phyloP scores from a whole-genome alignment of 495 filamentous ascomycete genomes.

The Ramalina intermedia region DNA sequence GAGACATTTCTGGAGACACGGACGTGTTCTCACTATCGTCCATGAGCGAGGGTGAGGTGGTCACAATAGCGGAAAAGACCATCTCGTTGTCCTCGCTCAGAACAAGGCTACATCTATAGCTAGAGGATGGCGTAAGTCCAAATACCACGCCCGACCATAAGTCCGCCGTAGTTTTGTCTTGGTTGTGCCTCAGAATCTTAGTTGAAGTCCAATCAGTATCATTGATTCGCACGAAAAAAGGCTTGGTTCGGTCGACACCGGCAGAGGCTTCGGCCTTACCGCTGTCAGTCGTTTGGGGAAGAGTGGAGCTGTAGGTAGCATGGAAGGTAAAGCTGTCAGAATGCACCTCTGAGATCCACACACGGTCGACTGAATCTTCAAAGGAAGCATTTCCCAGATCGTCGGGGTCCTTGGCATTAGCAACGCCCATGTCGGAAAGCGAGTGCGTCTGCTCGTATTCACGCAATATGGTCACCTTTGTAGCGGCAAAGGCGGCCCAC shows the following conservation, averaged over 20 bases:
- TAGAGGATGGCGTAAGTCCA: slow-evolving; percentile 71
- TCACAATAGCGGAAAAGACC: slow-evolving; percentile 64
- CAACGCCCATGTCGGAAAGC: slow-evolving; percentile 54
- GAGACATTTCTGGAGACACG: slow-evolving; percentile 29
- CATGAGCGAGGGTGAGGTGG: slow-evolving; percentile 57
- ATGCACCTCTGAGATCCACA: slow-evolving; percentile 80
- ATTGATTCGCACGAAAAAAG: slow-evolving; percentile 82
- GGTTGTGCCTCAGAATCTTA: slow-evolving; percentile 41
- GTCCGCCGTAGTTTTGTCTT: slow-evolving; percentile 31
- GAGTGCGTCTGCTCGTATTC: slow-evolving; percentile 81
- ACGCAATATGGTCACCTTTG: slow-evolving; percentile 84
- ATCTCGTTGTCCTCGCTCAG: slow-evolving; percentile 56
- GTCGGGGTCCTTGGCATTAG: slow-evolving; percentile 61
- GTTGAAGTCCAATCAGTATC: slow-evolving; percentile 79
- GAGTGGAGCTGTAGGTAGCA: slow-evolving; percentile 48
- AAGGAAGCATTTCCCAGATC: slow-evolving; percentile 71
- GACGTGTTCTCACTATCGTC: slow-evolving; percentile 40
- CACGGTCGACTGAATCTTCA: slow-evolving; percentile 51
- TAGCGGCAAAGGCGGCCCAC: slow-evolving; percentile 87
- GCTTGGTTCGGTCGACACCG: slow-evolving; percentile 47
- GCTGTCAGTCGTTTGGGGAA: neutral
- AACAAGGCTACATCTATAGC: slow-evolving; percentile 75
- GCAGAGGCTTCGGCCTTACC: slow-evolving; percentile 17
- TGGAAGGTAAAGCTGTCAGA: slow-evolving; percentile 72
- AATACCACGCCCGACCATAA: slow-evolving; percentile 76